Conservation (phyloP, 2,329 filamentous ascomycete species). For the Pseudogymnoascus pannorum region DNA sequence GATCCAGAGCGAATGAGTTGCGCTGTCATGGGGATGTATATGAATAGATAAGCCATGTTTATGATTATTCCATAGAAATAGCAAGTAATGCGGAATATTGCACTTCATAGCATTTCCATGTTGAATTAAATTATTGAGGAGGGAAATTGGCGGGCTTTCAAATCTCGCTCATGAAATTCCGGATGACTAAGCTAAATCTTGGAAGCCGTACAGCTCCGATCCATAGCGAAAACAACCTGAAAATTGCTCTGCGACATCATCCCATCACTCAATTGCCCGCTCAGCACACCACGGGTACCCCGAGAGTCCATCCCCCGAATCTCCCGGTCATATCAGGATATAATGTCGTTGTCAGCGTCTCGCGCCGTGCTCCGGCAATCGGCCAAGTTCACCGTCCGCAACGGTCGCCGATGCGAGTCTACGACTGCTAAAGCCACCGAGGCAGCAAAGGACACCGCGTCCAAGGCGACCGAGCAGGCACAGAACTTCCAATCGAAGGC, state of each 20-base stretch:
- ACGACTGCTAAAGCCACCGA: slow-evolving; percentile 43
- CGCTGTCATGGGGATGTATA: slow-evolving; percentile 15
- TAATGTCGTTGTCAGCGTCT: slow-evolving; percentile 26
- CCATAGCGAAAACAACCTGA: slow-evolving; percentile 9
- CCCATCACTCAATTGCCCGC: slow-evolving; percentile 23
- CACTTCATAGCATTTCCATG: not conserved
- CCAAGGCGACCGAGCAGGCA: slow-evolving; percentile 37
- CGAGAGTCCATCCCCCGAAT: slow-evolving; percentile 16
- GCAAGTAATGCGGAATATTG: not conserved
- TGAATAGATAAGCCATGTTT: slow-evolving; percentile 1
- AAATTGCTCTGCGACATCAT: slow-evolving; percentile 15
- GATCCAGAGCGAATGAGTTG: slow-evolving; percentile 58
- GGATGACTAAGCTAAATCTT: slow-evolving; percentile 9
- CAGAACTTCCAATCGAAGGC: slow-evolving; percentile 56
- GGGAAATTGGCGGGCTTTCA: not conserved
- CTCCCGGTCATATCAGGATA: slow-evolving; percentile 18
- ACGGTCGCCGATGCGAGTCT: slow-evolving; percentile 52
- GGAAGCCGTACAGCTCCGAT: slow-evolving; percentile 9
- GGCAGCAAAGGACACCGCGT: slow-evolving; percentile 36
- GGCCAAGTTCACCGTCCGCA: slow-evolving; percentile 20
- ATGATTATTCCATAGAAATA: slow-evolving; percentile 4
- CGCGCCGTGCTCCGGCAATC: slow-evolving; percentile 27
- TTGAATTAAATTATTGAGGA: slow-evolving; percentile 2
- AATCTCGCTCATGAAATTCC: slow-evolving; percentile 8
- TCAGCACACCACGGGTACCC: slow-evolving; percentile 17